A percentile compares a stretch with the other conserved stretches of the same genome.
phyloP scores from a whole-genome alignment of 1,284 basidiomycete species.

The Termitomyces sp. region DNA sequence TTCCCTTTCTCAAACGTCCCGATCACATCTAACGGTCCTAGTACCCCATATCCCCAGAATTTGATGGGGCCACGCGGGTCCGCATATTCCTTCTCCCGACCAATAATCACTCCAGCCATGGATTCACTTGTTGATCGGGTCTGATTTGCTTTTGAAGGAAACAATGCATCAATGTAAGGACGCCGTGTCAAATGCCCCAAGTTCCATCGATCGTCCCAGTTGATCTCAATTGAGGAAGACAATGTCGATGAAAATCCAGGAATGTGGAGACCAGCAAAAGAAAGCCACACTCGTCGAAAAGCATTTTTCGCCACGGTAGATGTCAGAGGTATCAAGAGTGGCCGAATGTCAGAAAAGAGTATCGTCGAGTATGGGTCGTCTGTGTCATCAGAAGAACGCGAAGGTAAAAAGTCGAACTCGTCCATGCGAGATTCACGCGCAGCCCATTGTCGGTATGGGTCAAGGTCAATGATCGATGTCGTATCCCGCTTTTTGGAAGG shows the following conservation, averaged over 20 bases:
- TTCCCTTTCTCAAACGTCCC: slow-evolving; percentile 27
- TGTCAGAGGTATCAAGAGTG: slow-evolving; percentile 61
- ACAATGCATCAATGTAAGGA: slow-evolving; percentile 44
- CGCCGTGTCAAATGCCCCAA: slow-evolving; percentile 39
- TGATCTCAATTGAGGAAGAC: slow-evolving; percentile 25
- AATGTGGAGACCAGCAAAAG: slow-evolving; percentile 70
- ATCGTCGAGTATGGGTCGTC: slow-evolving; percentile 78
- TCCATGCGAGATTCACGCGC: slow-evolving; percentile 54
- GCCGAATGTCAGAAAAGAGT: slow-evolving; percentile 75
- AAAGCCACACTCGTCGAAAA: slow-evolving; percentile 74
- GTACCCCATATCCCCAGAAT: slow-evolving; percentile 52
- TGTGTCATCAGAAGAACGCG: slow-evolving; percentile 53
- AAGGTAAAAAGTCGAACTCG: slow-evolving; percentile 40
- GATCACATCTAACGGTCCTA: slow-evolving; percentile 50
- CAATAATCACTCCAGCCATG: slow-evolving; percentile 59
- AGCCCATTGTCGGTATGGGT: slow-evolving; percentile 73
- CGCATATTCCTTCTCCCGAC: slow-evolving; percentile 56
- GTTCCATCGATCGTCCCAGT: slow-evolving; percentile 67
- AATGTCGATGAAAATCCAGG: slow-evolving; percentile 55
- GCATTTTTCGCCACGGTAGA: slow-evolving; percentile 50
- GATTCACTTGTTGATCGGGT: slow-evolving; percentile 47
- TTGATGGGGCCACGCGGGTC: slow-evolving; percentile 63
- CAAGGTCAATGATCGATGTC: slow-evolving; percentile 30
- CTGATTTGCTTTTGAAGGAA: slow-evolving; percentile 39
- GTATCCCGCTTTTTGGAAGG: slow-evolving; percentile 8